Percentiles rank a stretch among this genome's conserved stretches.
phyloP scores from a whole-genome alignment of 805 yeast genomes.

The Barnettozyma wickerhamii region DNA sequence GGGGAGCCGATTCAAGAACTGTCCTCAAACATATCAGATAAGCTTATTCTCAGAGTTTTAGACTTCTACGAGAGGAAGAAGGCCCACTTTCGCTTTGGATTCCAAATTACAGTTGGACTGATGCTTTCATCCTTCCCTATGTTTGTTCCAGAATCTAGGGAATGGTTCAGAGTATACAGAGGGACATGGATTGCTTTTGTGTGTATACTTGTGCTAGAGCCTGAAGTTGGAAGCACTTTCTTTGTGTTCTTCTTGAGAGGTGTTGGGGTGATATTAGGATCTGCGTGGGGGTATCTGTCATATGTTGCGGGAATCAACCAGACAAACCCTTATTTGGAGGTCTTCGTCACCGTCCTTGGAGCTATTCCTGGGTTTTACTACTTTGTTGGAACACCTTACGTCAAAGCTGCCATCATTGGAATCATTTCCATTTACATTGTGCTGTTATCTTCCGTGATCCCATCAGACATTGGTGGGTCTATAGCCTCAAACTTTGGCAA shows the following conservation, averaged over 20 bases:
- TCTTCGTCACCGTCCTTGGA: slow-evolving; percentile 38
- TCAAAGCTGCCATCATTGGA: slow-evolving; percentile 47
- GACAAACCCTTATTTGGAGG: slow-evolving; percentile 37
- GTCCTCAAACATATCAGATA: neutral
- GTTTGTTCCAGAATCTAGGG: slow-evolving; percentile 41
- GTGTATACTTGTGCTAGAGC: slow-evolving; percentile 44
- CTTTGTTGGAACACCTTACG: slow-evolving; percentile 41
- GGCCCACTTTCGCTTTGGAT: slow-evolving; percentile 40
- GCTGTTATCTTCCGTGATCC: slow-evolving; percentile 39
- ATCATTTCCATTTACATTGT: slow-evolving; percentile 45
- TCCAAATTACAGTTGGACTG: slow-evolving; percentile 41
- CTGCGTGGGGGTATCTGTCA: slow-evolving; percentile 45
- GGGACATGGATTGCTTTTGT: slow-evolving; percentile 55
- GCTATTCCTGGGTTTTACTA: slow-evolving; percentile 43
- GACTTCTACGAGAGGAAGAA: slow-evolving; percentile 16
- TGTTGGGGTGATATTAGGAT: slow-evolving; percentile 43
- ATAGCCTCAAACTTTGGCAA: slow-evolving; percentile 43
- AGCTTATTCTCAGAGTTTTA: neutral
- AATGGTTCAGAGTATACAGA: slow-evolving; percentile 44
- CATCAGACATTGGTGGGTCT: slow-evolving; percentile 34
- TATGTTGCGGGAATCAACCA: slow-evolving; percentile 41
- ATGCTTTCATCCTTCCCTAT: slow-evolving; percentile 47
- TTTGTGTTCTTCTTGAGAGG: slow-evolving; percentile 43
- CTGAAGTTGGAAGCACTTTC: slow-evolving; percentile 47
- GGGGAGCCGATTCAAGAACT: neutral